Evolutionary conservation across 1,139 yeast species (phyloP).

Genomic region (Hyphopichia fennica): DNA sequence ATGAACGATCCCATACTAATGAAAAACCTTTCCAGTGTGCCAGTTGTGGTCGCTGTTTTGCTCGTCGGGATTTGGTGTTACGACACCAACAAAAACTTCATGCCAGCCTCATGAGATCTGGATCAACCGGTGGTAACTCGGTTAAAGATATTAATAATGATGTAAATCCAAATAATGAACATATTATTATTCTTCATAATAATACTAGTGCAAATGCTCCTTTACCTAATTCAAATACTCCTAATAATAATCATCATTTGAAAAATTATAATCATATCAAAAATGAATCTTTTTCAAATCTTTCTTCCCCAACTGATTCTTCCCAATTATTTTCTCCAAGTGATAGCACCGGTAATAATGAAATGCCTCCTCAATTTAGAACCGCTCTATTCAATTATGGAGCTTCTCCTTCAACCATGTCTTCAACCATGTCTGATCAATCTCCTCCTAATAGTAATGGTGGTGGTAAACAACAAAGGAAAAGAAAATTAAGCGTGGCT

Average conservation of each 20-base stretch:
- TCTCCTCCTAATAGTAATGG: background rate
- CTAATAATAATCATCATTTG: background rate
- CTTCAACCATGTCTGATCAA: background rate
- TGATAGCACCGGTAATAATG: background rate
- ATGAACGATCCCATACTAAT: slow-evolving; percentile 34
- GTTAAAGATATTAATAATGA: background rate
- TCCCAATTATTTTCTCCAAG: background rate
- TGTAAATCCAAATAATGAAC: slow-evolving; percentile 26
- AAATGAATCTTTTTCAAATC: background rate
- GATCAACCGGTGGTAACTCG: background rate
- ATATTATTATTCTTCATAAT: slow-evolving; percentile 43
- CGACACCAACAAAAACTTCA: slow-evolving; percentile 49
- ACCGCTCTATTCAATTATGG: slow-evolving; percentile 19
- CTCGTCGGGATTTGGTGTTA: slow-evolving; percentile 47
- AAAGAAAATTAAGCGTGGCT: background rate
- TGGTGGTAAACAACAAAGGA: background rate
- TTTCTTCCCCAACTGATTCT: background rate
- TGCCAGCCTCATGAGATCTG: slow-evolving; percentile 19
- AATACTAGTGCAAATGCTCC: slow-evolving; percentile 43
- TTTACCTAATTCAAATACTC: slow-evolving; percentile 11
- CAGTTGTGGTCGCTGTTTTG: slow-evolving; percentile 51
- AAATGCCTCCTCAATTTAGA: slow-evolving; percentile 18
- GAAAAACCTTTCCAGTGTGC: slow-evolving; percentile 47
- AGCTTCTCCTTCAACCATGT: background rate
- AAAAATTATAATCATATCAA: no score